These are phyloP conservation scores for Citeromyces nyonsensis DNA, from an alignment of 805 yeast genomes.

Conservation along the genomic window DNA sequence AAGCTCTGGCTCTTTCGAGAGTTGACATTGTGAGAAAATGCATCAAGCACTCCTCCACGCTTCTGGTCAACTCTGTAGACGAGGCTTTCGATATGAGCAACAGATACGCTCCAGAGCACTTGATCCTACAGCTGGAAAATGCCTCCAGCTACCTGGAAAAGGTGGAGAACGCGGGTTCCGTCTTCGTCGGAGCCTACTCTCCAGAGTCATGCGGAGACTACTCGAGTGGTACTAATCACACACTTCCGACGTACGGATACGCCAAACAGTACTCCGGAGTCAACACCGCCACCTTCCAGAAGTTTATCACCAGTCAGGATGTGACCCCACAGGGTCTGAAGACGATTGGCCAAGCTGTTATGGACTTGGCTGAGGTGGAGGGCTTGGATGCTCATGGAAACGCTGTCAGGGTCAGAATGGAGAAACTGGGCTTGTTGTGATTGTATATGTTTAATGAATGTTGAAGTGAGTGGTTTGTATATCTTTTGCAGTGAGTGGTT, in stretches of 20 bases:
- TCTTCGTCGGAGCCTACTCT: constrained; percentile 89
- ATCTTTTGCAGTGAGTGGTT: too few relatives aligned
- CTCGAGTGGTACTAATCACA: constrained; percentile 96
- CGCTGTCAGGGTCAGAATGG: constrained; percentile 92
- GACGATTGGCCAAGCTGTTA: constrained; percentile 90
- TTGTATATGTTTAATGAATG: not conserved
- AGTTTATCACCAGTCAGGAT: constrained; percentile 87
- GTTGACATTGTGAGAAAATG: constrained; percentile 87
- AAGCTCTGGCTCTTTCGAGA: constrained; percentile 77
- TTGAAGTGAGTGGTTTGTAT: not conserved
- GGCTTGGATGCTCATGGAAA: constrained; percentile 96
- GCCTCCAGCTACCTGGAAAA: constrained; percentile 58
- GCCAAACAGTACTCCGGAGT: constrained; percentile 97
- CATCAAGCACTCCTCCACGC: constrained; percentile 79
- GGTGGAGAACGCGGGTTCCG: constrained; percentile 90
- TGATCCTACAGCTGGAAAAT: constrained; percentile 77
- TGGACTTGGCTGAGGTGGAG: constrained; percentile 90
- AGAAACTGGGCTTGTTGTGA: constrained; percentile 38
- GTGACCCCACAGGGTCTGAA: constrained; percentile 74
- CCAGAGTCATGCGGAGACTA: constrained; percentile 99
- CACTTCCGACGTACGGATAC: constrained; percentile 95
- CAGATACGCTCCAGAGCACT: constrained; percentile 93
- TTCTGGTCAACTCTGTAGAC: constrained; percentile 50
- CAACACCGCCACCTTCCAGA: constrained; percentile 90
- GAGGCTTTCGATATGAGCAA: constrained; percentile 84